Conservation (phyloP, 2,329 filamentous ascomycete genomes). For the Aureobasidium uvarum region DNA sequence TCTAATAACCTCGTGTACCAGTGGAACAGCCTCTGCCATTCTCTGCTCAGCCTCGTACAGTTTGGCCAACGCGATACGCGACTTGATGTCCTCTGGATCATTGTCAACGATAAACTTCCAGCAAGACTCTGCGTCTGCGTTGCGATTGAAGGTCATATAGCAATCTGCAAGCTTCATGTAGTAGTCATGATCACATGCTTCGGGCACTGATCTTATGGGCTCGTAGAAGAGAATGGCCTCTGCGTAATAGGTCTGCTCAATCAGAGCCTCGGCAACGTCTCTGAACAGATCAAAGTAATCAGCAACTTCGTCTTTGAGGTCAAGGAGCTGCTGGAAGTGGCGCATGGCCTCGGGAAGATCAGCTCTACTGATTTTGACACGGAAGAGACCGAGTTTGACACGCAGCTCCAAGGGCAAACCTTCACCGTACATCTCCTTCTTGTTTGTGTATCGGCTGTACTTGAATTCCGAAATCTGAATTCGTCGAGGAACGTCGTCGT, state of each 20-base stretch:
- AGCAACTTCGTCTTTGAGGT: conserved; percentile 61
- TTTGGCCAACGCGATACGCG: conserved; percentile 74
- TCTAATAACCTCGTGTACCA: conserved; percentile 71
- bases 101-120: conserved; percentile 72
- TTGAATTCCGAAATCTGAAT: conserved; percentile 58
- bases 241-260: conserved; percentile 50
- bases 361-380: conserved; percentile 62
- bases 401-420: conserved; percentile 78
- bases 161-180: conserved; percentile 63
- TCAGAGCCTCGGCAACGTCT: conserved; percentile 63
- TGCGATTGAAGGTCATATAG: conserved; percentile 62
- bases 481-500: conserved; percentile 66
- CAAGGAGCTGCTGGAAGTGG: conserved; percentile 59
- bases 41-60: conserved; percentile 72
- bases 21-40: conserved; percentile 71
- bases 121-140: conserved; percentile 70
- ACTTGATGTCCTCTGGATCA: conserved; percentile 70
- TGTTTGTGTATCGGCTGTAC: conserved; percentile 29
- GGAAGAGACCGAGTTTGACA: conserved; percentile 77
- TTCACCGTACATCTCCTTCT: conserved; percentile 60
- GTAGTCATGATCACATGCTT: conserved; percentile 51
- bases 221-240: conserved; percentile 61
- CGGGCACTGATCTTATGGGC: conserved; percentile 42
- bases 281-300: conserved; percentile 78
- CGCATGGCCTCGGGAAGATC: conserved; percentile 63